Percentiles rank a stretch among this genome's conserved stretches.
These are phyloP conservation scores for Picea glauca DNA, from an alignment of 75 land plant species.

Conservation along the genomic window DNA sequence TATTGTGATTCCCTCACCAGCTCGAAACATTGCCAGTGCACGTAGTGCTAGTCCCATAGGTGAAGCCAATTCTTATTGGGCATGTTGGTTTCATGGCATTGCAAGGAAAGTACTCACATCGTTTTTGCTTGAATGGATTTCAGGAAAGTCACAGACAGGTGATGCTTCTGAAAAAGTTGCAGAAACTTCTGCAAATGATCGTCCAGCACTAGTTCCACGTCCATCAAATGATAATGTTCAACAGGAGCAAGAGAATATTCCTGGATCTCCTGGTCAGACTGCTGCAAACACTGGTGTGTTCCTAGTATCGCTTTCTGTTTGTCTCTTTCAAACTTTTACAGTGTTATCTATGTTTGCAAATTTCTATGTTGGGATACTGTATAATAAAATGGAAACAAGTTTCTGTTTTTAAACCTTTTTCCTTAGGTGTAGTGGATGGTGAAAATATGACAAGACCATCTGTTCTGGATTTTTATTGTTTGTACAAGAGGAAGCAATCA, in stretches of 20 bases:
- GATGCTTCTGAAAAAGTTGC: conserved; percentile 9
- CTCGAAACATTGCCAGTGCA: conserved; percentile 9
- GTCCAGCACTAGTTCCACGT: conserved; percentile 10
- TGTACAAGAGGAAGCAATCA: neutral
- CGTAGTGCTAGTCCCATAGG: conserved; percentile 15
- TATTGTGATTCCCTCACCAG: conserved; percentile 29
- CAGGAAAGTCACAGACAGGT: conserved; percentile 19
- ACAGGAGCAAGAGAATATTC: conserved; percentile 15
- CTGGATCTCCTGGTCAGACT: neutral
- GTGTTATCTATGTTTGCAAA: neutral
- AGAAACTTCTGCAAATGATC: conserved; percentile 21
- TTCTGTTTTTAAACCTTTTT: neutral
- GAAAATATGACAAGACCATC: neutral
- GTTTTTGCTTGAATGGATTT: neutral
- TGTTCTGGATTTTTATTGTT: neutral
- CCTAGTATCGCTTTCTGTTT: neutral
- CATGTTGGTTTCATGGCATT: neutral
- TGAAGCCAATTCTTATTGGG: neutral
- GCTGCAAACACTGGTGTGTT: conserved; percentile 7
- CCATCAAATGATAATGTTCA: conserved; percentile 17
- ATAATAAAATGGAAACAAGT: neutral
- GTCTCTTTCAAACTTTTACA: neutral
- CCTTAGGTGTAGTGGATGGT: neutral
- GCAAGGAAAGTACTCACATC: neutral
- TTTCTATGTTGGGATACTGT: neutral